Percentiles rank a stretch among this genome's conserved stretches.
These are phyloP conservation scores for Parmelia sp. DNA, from an alignment of 495 filamentous ascomycete species.

Conservation along the genomic window DNA sequence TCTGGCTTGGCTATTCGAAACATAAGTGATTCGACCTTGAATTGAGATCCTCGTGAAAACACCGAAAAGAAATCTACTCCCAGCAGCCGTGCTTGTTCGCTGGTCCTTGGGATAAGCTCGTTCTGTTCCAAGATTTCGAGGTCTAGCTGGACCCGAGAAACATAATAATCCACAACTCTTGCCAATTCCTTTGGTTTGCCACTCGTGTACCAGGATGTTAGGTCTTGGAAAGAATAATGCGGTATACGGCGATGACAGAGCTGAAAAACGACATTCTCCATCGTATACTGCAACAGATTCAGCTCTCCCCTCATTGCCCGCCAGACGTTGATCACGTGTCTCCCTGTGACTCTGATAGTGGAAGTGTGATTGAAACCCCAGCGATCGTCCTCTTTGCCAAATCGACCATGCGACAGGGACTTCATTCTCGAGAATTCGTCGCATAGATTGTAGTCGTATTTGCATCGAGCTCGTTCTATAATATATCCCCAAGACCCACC, in stretches of 20 bases:
- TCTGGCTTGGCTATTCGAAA: constrained; percentile 97
- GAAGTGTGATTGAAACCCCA: constrained; percentile 94
- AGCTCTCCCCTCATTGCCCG: constrained; percentile 88
- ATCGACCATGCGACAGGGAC: constrained; percentile 68
- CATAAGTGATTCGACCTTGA: constrained; percentile 98
- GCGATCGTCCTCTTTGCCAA: constrained; percentile 76
- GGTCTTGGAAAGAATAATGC: constrained; percentile 68
- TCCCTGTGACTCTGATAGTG: constrained; percentile 77
- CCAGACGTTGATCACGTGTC: constrained; percentile 98
- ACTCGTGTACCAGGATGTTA: constrained; percentile 76
- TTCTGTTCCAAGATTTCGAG: constrained; percentile 88
- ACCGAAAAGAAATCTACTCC: constrained; percentile 96
- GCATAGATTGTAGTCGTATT: constrained; percentile 84
- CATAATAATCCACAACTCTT: constrained; percentile 73
- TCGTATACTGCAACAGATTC: constrained; percentile 84
- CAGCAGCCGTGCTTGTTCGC: constrained; percentile 87
- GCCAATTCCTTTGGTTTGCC: constrained; percentile 58
- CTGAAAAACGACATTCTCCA: constrained; percentile 97
- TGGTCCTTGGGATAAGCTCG: constrained; percentile 80
- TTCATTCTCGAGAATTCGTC: constrained; percentile 88
- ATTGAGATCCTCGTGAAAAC: constrained; percentile 88
- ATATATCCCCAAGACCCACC: constrained; percentile 91
- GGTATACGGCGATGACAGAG: constrained; percentile 85
- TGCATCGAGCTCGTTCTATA: constrained; percentile 77
- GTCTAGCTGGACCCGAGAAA: constrained; percentile 70